A percentile compares a stretch with the other conserved stretches of the same genome.
phyloP scores from a whole-genome alignment of 495 filamentous ascomycete species.

The Clohesyomyces aquaticus region DNA sequence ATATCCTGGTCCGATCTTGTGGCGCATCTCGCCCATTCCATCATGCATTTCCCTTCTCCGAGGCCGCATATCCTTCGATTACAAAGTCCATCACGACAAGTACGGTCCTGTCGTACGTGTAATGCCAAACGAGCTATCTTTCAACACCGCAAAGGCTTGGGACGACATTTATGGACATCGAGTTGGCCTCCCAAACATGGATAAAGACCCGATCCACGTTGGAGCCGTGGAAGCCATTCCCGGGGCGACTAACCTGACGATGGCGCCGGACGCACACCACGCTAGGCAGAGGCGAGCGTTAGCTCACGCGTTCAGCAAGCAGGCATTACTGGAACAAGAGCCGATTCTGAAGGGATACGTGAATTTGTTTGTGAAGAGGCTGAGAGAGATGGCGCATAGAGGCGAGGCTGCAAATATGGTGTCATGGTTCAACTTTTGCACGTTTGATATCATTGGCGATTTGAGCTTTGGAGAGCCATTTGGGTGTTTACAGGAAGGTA shows the following conservation, averaged over 20 bases:
- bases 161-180: conserved; percentile 46
- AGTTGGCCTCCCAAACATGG: conserved; percentile 38
- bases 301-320: conserved; percentile 43
- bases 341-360: conserved; percentile 44
- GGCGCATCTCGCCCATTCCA: conserved; percentile 30
- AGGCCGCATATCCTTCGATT: conserved; percentile 30
- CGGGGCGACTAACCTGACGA: conserved; percentile 45
- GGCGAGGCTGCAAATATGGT: conserved; percentile 43
- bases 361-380: conserved; percentile 40
- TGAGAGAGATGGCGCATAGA: conserved; percentile 34
- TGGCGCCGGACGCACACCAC: conserved; percentile 44
- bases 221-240: conserved; percentile 42
- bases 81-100: conserved; percentile 20
- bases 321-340: conserved; percentile 45
- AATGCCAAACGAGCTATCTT: conserved; percentile 46
- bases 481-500: conserved; percentile 44
- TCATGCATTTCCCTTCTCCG: conserved; percentile 21
- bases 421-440: conserved; percentile 45
- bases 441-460: conserved; percentile 48
- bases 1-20: conserved; percentile 32
- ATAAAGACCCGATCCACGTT: conserved; percentile 45
- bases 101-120: conserved; percentile 42
- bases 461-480: conserved; percentile 48
- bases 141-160: conserved; percentile 41
- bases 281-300: conserved; percentile 41